A percentile compares a stretch with the other conserved stretches of the same genome.
Evolutionary conservation across 768 basidiomycete genomes (phyloP).

Genomic region (Mycena crocata): DNA sequence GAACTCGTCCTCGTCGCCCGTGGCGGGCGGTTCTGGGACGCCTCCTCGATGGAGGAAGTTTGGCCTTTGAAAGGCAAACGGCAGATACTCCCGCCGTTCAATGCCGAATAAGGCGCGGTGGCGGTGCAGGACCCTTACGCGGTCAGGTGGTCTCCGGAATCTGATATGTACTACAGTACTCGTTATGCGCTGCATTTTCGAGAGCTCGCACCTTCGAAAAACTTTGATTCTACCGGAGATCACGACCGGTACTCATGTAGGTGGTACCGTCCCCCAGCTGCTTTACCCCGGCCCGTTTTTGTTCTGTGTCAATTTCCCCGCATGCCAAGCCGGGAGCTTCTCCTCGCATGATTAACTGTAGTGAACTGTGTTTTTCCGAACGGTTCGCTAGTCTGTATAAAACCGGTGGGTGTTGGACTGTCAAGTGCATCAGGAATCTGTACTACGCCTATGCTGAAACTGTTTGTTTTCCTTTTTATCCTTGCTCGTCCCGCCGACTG

Average conservation of each 20-base stretch:
- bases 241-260: neutral
- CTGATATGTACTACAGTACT: neutral
- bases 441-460: neutral
- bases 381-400: neutral
- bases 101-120: conserved; percentile 50
- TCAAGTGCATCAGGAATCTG: neutral
- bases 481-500: no score
- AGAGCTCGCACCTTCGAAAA: neutral
- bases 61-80: conserved; percentile 76
- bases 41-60: conserved; percentile 65
- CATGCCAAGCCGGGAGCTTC: neutral
- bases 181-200: no score
- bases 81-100: conserved; percentile 68
- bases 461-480: neutral
- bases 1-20: conserved; percentile 68
- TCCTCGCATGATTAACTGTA: neutral
- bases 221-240: neutral
- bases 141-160: no score
- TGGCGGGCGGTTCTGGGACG: conserved; percentile 80
- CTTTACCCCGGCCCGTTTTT: neutral
- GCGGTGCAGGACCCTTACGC: neutral
- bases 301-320: neutral
- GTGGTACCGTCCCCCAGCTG: neutral
- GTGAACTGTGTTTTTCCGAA: conserved; percentile 4
- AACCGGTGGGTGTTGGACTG: neutral